These are phyloP conservation scores for Dionaea muscipula DNA, from an alignment of 179 eudicot species.

Conservation along the genomic window DNA sequence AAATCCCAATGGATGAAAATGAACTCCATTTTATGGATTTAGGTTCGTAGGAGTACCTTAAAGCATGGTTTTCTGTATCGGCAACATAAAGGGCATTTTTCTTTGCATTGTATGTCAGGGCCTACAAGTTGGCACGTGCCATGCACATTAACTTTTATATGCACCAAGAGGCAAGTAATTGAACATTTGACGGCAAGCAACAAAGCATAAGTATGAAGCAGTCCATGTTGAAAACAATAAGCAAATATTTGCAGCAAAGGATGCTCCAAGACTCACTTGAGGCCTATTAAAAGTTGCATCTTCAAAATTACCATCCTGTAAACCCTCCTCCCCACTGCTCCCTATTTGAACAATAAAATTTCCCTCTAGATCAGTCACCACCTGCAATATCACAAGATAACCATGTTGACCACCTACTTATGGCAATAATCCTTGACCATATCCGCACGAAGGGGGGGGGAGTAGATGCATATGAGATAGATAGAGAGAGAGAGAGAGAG, in stretches of 20 bases:
- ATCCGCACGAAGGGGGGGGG: too few species aligned
- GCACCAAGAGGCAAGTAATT: neutral
- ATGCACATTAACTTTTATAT: neutral
- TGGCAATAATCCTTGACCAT: too few species aligned
- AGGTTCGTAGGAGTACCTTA: slow-evolving; percentile 36
- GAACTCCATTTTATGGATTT: neutral
- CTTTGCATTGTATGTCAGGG: slow-evolving; percentile 81
- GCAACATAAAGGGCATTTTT: slow-evolving; percentile 88
- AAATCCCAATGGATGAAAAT: neutral
- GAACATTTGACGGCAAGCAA: neutral
- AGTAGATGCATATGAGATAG: neutral
- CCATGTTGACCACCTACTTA: too few species aligned
- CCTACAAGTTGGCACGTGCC: slow-evolving; percentile 28
- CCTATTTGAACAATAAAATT: slow-evolving; percentile 81
- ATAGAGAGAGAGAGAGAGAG: slow-evolving; percentile 9
- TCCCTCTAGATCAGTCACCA: slow-evolving; percentile 87
- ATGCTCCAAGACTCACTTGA: slow-evolving; percentile 33
- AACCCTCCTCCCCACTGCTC: slow-evolving; percentile 86
- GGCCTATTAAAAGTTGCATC: slow-evolving; percentile 85
- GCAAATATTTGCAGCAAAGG: neutral
- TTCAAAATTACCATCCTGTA: slow-evolving; percentile 85
- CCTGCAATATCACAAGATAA: too few species aligned
- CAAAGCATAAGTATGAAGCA: too few species aligned
- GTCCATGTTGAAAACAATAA: neutral
- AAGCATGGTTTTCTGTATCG: slow-evolving; percentile 96